Conservation (phyloP, 345 rosid species). For the Mangifera indica region DNA sequence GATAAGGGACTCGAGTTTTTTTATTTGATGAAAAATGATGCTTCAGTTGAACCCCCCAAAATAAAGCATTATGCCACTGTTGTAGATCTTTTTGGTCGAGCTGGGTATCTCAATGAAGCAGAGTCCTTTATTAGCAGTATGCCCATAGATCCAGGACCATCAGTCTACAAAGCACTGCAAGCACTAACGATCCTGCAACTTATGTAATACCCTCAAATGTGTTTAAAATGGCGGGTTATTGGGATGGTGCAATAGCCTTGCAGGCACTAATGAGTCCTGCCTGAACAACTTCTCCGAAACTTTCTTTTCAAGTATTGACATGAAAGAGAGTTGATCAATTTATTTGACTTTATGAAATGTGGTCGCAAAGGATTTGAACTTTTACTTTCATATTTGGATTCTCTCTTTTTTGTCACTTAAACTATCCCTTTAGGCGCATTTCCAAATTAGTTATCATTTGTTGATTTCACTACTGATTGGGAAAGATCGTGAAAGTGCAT, state of each 20-base stretch:
- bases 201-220: constrained; percentile 33
- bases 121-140: constrained; percentile 29
- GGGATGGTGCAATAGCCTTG: constrained; percentile 33
- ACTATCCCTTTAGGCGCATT: no score
- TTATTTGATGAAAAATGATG: constrained; percentile 21
- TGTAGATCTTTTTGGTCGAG: constrained; percentile 41
- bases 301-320: background rate
- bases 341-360: background rate
- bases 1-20: constrained; percentile 41
- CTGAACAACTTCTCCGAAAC: background rate
- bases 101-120: constrained; percentile 41
- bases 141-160: constrained; percentile 29
- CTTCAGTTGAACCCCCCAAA: constrained; percentile 20
- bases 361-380: no score
- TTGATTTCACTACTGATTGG: no score
- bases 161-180: constrained; percentile 37
- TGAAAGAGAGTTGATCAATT: background rate
- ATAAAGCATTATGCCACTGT: constrained; percentile 37
- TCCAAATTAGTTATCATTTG: no score
- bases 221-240: constrained; percentile 18
- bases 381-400: no score
- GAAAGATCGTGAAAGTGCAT: no score
- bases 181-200: constrained; percentile 39
- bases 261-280: background rate
- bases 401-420: no score